Evolutionary conservation across 768 basidiomycete genomes (phyloP).

Genomic region (Suillus decipiens): DNA sequence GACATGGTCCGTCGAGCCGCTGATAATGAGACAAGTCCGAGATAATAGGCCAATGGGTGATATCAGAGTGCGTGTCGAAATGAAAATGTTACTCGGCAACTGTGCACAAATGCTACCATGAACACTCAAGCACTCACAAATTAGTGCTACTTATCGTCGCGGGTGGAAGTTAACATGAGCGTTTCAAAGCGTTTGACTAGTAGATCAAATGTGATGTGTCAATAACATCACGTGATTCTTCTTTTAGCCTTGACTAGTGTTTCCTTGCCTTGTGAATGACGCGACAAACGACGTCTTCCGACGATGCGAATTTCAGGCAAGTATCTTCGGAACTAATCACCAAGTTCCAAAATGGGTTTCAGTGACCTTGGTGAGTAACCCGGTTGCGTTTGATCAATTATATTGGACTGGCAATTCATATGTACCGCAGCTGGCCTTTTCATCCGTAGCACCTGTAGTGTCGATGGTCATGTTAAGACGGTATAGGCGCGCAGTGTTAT

Average conservation of each 20-base stretch:
- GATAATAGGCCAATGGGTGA: not conserved
- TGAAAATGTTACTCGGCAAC: not conserved
- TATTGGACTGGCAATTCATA: not conserved
- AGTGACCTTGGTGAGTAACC: conserved; percentile 11
- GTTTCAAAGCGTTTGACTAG: not conserved
- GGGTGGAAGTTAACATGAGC: not conserved
- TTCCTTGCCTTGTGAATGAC: not conserved
- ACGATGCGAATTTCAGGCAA: not conserved
- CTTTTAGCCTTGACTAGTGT: too few relatives aligned
- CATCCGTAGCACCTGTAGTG: conserved; percentile 16
- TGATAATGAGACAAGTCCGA: not conserved
- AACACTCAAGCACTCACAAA: not conserved
- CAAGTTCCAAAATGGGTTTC: conserved; percentile 11
- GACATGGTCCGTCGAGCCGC: conserved; percentile 45
- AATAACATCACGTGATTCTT: too few relatives aligned
- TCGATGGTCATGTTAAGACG: conserved; percentile 17
- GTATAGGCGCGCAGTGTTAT: conserved; percentile 10
- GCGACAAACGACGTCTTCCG: conserved; percentile 6
- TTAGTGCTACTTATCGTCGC: not conserved
- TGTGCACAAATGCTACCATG: not conserved
- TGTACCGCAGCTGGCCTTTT: conserved; percentile 15
- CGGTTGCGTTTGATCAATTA: not conserved
- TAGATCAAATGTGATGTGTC: too few relatives aligned
- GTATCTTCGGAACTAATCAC: conserved; percentile 4
- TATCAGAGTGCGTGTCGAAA: not conserved